These are phyloP conservation scores for Tricholoma flavovirens DNA, from an alignment of 768 basidiomycete genomes.

Conservation along the genomic window DNA sequence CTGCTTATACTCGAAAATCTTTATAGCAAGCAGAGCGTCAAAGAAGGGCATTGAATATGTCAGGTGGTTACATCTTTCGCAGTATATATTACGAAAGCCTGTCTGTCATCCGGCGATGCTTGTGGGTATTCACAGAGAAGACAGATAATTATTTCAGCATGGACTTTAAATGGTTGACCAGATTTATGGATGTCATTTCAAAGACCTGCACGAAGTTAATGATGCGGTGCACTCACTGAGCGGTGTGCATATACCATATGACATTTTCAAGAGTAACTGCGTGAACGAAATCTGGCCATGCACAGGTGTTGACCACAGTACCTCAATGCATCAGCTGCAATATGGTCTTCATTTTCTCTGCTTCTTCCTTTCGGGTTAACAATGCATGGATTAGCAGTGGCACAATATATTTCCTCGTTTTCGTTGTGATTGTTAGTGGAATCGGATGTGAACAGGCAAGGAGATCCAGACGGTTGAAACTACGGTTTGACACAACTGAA, in stretches of 20 bases:
- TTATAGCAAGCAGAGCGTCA: not conserved
- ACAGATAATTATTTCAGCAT: not conserved
- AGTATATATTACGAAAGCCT: not conserved
- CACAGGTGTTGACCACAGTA: not conserved
- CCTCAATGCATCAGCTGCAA: not conserved
- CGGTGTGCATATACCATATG: not conserved
- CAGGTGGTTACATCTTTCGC: too few species aligned
- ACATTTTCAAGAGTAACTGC: not conserved
- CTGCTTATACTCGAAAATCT: not conserved
- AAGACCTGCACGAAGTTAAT: not conserved
- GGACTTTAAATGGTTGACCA: not conserved
- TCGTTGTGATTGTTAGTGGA: too few species aligned
- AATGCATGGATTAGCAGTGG: too few species aligned
- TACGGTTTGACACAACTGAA: not conserved
- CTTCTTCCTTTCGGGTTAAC: too few species aligned
- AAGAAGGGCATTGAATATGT: not conserved
- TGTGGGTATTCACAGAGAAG: not conserved
- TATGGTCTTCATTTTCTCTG: too few species aligned
- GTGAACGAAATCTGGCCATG: not conserved
- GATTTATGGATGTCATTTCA: not conserved
- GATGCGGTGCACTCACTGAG: not conserved
- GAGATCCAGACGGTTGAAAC: not conserved
- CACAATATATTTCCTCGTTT: too few species aligned
- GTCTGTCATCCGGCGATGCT: not conserved
- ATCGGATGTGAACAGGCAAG: not conserved